Conservation (phyloP, 192 early-diverging fungal genomes). For the Linderina pennispora region DNA sequence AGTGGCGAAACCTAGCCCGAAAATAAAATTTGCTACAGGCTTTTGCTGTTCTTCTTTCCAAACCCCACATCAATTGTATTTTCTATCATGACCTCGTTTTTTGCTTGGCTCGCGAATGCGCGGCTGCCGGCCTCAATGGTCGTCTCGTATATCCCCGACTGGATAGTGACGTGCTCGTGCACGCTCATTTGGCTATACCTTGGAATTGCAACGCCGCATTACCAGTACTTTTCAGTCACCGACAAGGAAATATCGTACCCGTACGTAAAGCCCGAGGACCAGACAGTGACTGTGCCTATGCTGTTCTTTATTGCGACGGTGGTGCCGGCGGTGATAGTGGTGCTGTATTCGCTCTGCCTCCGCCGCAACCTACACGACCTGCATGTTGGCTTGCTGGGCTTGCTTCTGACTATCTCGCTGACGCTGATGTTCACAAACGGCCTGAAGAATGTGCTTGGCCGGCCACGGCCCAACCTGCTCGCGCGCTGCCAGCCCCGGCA, state of each 20-base stretch:
- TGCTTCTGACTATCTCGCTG: constrained; percentile 43
- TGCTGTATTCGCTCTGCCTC: constrained; percentile 10
- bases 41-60: background rate
- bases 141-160: constrained; percentile 41
- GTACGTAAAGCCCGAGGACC: constrained; percentile 30
- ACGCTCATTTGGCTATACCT: constrained; percentile 53
- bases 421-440: constrained; percentile 49
- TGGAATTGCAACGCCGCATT: constrained; percentile 54
- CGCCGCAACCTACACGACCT: constrained; percentile 40
- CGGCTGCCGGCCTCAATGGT: constrained; percentile 9
- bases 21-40: background rate
- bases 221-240: constrained; percentile 62
- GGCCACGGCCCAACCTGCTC: constrained; percentile 62
- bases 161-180: constrained; percentile 51
- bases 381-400: constrained; percentile 42
- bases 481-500: constrained; percentile 32
- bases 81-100: background rate
- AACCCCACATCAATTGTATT: background rate
- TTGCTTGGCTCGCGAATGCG: constrained; percentile 4
- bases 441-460: constrained; percentile 53
- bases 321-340: constrained; percentile 16
- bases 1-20: too few species aligned
- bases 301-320: constrained; percentile 30
- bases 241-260: constrained; percentile 63
- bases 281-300: constrained; percentile 35